phyloP scores from a whole-genome alignment of 352 stramenopile genomes.

The Phytophthora pinifolia region DNA sequence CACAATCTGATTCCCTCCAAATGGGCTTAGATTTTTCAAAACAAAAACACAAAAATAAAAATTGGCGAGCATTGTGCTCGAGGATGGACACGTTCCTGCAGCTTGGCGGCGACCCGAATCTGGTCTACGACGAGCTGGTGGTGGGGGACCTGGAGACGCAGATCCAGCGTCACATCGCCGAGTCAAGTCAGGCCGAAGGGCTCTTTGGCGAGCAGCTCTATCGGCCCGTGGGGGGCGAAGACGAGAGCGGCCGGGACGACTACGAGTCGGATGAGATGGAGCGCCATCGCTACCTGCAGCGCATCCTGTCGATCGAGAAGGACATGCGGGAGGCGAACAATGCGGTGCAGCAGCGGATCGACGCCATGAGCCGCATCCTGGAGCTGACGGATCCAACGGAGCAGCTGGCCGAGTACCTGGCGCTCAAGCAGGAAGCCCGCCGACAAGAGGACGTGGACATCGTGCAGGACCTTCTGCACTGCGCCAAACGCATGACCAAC shows the following conservation, averaged over 20 bases:
- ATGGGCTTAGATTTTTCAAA: too few relatives aligned
- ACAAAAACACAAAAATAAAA: not conserved
- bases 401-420: conserved; percentile 64
- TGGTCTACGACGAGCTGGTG: conserved; percentile 60
- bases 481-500: conserved; percentile 41
- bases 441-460: conserved; percentile 35
- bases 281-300: conserved; percentile 45
- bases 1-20: too few relatives aligned
- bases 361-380: conserved; percentile 57
- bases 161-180: conserved; percentile 27
- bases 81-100: conserved; percentile 68
- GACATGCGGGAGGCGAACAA: conserved; percentile 38
- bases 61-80: too few relatives aligned
- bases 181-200: conserved; percentile 16
- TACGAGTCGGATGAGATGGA: conserved; percentile 34
- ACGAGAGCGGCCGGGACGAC: conserved; percentile 4
- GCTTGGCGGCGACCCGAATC: conserved; percentile 39
- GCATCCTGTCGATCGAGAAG: conserved; percentile 37
- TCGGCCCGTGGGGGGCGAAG: conserved; percentile 7
- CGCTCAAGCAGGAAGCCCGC: conserved; percentile 43
- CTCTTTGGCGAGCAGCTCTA: conserved; percentile 30
- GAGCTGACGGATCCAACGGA: conserved; percentile 53
- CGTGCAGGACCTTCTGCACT: conserved; percentile 54
- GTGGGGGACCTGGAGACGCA: conserved; percentile 36
- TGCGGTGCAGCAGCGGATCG: conserved; percentile 45